Conservation (phyloP, 129 eudicot genomes). For the Helichrysum umbraculigerum region DNA sequence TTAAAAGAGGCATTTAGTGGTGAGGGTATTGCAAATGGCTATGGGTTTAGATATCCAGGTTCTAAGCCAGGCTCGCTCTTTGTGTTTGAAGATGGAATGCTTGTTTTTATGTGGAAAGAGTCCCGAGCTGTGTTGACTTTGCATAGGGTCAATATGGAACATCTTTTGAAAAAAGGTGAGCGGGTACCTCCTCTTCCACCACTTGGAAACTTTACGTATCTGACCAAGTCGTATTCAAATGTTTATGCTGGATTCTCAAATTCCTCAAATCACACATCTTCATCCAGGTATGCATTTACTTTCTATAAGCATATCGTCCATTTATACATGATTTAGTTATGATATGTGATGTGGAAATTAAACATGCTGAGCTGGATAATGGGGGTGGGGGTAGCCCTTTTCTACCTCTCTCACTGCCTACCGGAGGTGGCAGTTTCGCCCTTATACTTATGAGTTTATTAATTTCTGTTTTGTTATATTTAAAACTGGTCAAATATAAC, state of each 20-base stretch:
- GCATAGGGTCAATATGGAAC: constrained; percentile 73
- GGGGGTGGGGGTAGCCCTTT: neutral
- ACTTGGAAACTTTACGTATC: constrained; percentile 73
- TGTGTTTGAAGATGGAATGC: constrained; percentile 65
- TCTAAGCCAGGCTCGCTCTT: constrained; percentile 86
- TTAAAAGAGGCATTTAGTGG: constrained; percentile 65
- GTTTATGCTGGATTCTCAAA: constrained; percentile 82
- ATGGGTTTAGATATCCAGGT: constrained; percentile 95
- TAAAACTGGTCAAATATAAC: neutral
- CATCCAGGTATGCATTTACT: constrained; percentile 54
- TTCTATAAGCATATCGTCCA: neutral
- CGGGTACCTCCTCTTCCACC: constrained; percentile 85
- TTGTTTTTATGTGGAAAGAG: constrained; percentile 90
- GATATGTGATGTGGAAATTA: constrained; percentile 13
- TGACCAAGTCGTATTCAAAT: constrained; percentile 90
- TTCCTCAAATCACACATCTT: constrained; percentile 46
- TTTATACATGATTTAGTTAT: constrained; percentile 15
- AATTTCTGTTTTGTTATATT: neutral
- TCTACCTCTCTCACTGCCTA: neutral
- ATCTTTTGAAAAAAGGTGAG: constrained; percentile 82
- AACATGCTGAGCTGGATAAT: neutral
- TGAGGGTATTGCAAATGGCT: constrained; percentile 91
- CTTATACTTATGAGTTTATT: neutral
- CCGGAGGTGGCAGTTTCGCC: neutral
- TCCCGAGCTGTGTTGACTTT: constrained; percentile 73